phyloP scores from a whole-genome alignment of 371 early-diverging fungal genomes.

The Mortierella sp. region DNA sequence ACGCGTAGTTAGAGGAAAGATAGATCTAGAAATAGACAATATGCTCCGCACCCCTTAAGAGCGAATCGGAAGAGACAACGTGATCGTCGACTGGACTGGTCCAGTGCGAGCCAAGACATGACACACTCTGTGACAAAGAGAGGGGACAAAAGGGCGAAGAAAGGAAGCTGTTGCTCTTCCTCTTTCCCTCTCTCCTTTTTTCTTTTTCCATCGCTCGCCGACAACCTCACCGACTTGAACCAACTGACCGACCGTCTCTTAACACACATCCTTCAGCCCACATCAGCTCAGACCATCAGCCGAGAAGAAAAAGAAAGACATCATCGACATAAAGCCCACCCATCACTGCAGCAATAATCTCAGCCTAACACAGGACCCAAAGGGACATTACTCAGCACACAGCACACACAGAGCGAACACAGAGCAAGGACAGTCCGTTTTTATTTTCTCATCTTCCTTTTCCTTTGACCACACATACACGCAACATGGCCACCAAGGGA shows the following conservation, averaged over 20 bases:
- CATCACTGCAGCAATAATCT: no score
- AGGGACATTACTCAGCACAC: background rate
- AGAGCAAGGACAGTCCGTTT: no score
- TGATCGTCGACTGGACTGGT: background rate
- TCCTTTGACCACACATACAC: background rate
- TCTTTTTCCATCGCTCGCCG: constrained; percentile 4
- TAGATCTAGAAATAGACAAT: background rate
- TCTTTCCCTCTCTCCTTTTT: background rate
- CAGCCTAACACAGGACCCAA: no score
- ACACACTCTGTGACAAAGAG: background rate
- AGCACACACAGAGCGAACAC: background rate
- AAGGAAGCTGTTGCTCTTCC: background rate
- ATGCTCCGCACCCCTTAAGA: background rate
- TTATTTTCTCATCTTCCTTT: no score
- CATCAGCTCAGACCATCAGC: background rate
- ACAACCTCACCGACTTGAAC: constrained; percentile 1
- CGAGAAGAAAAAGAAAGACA: no score
- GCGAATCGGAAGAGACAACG: background rate
- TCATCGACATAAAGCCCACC: no score
- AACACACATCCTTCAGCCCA: background rate
- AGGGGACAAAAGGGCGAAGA: background rate
- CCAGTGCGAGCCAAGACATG: constrained; percentile 1
- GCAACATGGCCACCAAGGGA: constrained; percentile 90
- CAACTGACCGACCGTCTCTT: background rate
- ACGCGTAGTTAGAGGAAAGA: background rate